These are phyloP conservation scores for Simplicillium sp. DNA, from an alignment of 2,329 filamentous ascomycete species.

Conservation along the genomic window DNA sequence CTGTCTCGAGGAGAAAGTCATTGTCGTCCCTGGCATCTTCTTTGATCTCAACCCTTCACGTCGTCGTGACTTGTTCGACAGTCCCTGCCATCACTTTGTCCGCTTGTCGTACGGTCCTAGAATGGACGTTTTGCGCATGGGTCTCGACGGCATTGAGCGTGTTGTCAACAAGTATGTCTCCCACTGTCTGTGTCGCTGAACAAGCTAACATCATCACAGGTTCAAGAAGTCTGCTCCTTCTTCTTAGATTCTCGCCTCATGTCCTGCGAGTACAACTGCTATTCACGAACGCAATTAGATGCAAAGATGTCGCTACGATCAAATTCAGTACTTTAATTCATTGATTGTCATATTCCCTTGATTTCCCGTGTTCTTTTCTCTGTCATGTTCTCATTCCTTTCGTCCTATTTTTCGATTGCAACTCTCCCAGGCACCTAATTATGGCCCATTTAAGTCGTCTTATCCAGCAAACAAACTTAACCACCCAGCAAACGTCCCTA, in stretches of 20 bases:
- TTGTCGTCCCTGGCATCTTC: conserved; percentile 95
- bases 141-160: conserved; percentile 76
- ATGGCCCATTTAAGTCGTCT: too few relatives aligned
- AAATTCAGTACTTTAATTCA: too few relatives aligned
- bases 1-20: conserved; percentile 86
- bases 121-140: conserved; percentile 69
- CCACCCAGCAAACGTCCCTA: too few relatives aligned
- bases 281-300: neutral
- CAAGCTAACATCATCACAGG: conserved; percentile 4
- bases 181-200: neutral
- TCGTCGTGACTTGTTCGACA: conserved; percentile 85
- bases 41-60: conserved; percentile 91
- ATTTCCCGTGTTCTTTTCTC: neutral
- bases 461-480: too few relatives aligned
- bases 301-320: too few relatives aligned
- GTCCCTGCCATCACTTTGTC: conserved; percentile 87
- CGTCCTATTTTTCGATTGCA: neutral
- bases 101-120: conserved; percentile 76
- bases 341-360: too few relatives aligned
- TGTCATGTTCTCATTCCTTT: neutral
- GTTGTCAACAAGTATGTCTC: conserved; percentile 59
- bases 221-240: conserved; percentile 11
- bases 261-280: neutral
- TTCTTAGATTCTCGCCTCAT: neutral
- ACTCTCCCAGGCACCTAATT: neutral